Conservation (phyloP, 176 grass and related monocot genomes). For the Hsuehochloa calcarea region DNA sequence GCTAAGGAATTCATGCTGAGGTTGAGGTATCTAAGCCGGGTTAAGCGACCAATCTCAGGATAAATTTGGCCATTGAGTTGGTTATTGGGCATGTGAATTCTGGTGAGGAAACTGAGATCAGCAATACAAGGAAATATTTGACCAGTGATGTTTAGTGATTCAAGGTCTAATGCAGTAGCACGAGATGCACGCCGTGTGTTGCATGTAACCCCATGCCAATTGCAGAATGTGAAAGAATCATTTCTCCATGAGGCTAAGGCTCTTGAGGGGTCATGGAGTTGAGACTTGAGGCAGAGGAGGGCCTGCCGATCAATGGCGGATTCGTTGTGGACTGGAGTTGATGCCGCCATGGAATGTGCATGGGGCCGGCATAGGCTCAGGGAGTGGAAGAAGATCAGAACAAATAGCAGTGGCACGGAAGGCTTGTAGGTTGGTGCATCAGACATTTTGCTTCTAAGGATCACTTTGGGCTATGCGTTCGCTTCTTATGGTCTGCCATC, state of each 20-base stretch:
- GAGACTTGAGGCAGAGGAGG: conserved; percentile 28
- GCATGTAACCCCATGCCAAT: conserved; percentile 32
- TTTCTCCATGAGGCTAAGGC: conserved; percentile 18
- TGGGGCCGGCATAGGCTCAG: no score
- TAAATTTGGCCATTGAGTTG: conserved; percentile 26
- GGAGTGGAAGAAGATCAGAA: not conserved
- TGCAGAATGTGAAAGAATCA: not conserved
- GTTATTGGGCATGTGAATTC: conserved; percentile 23
- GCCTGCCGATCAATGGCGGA: not conserved
- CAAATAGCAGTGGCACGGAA: not conserved
- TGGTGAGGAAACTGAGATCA: conserved; percentile 9
- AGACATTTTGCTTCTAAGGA: no score
- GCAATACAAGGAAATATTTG: conserved; percentile 1
- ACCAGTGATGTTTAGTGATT: not conserved
- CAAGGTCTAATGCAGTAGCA: not conserved
- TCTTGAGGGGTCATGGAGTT: not conserved
- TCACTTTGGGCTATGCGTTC: no score
- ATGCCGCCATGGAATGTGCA: not conserved
- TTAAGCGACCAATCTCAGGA: conserved; percentile 8
- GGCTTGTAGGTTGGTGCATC: no score
- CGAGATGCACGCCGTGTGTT: not conserved
- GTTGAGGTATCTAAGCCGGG: not conserved
- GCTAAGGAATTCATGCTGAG: conserved; percentile 44
- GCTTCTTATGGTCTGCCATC: no score
- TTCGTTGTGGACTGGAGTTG: not conserved